phyloP scores from a whole-genome alignment of 2,329 filamentous ascomycete species.

The Monilinia fructigena region DNA sequence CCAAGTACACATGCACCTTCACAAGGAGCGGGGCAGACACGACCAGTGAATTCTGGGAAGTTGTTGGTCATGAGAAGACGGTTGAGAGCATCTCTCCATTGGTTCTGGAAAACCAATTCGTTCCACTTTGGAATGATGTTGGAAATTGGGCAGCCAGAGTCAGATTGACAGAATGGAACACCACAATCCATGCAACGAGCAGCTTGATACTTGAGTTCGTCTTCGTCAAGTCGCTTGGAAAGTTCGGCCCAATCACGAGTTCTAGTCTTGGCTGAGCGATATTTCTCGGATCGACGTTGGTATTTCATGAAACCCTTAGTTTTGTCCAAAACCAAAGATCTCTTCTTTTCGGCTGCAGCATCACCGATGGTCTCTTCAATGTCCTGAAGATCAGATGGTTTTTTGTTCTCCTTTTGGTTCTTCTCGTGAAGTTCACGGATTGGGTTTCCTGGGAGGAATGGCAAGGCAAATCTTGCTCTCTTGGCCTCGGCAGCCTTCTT shows the following conservation, averaged over 20 bases:
- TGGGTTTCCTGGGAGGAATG: slow-evolving; percentile 67
- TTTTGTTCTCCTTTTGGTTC: slow-evolving; percentile 59
- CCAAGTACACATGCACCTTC: slow-evolving; percentile 94
- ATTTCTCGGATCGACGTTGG: slow-evolving; percentile 87
- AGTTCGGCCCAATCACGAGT: slow-evolving; percentile 94
- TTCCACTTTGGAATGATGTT: slow-evolving; percentile 99
- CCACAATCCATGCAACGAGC: slow-evolving; percentile 98
- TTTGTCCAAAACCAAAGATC: slow-evolving; percentile 92
- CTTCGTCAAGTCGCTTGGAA: slow-evolving; percentile 81
- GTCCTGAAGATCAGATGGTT: slow-evolving; percentile 68
- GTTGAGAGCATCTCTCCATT: slow-evolving; percentile 91
- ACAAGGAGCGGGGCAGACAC: slow-evolving; percentile 94
- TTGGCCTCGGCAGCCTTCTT: slow-evolving; percentile 82
- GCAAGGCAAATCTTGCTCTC: slow-evolving; percentile 78
- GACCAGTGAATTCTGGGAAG: slow-evolving; percentile 96
- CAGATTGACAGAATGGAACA: slow-evolving; percentile 96
- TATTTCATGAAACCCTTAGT: slow-evolving; percentile 98
- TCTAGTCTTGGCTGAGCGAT: slow-evolving; percentile 77
- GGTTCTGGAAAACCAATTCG: slow-evolving; percentile 70
- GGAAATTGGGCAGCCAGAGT: slow-evolving; percentile 90
- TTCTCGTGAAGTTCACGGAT: slow-evolving; percentile 54
- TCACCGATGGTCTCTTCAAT: slow-evolving; percentile 91
- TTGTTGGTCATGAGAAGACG: slow-evolving; percentile 95
- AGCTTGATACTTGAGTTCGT: slow-evolving; percentile 94
- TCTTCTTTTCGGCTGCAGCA: slow-evolving; percentile 82